Base-by-base conservation (phyloP, 2,329 filamentous ascomycete genomes). In the Xylariaceae sp. region DNA sequence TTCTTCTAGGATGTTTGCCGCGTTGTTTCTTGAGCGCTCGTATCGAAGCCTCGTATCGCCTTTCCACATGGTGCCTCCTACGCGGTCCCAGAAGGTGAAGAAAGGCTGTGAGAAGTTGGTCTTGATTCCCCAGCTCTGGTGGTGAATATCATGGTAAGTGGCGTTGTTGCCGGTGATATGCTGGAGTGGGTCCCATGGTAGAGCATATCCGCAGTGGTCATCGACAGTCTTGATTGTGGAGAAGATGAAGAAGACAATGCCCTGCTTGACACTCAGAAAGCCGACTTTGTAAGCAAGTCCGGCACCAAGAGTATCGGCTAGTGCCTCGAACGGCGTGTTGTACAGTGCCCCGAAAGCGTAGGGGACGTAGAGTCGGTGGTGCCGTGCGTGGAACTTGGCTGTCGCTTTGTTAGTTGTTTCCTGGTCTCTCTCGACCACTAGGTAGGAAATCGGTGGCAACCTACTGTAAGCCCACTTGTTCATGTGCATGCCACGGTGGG, bases 71-170 rank as follows among this genome's bases (percentile, higher is more conserved):
- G 94, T 99, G 47, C 86, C 85, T 18, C 96, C 76, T 28, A 91
- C 66, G 43, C 82, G 79, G 69, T 99, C 94, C 90, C 94, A 97
- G 73, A 97, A 91, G 44, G 89, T 97, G 74, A 97, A 97, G 75
- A 92, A 95, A 3, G 90, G 90, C 71, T 95, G 90, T 5, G 86
- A 88, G 70, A 90, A 95, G 73, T 95, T 95, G 59, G 87, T 89
- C 81, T 97, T 99, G 79, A 99, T 96, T 51, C 94, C 94, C 92
- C 93, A 97, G 72, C 89, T 95, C 73, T 99, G 94, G 74, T 99
- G 94, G 73, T 99, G 94, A 53, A 99, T 93, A 67, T 99, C 94
- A 68, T 99, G 94, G 72, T 97, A 99, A 34, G 86, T 87, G 22
- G 94, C 93, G 63, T 97, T 97, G 78, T 99, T 97, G 69, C 88